phyloP scores from a whole-genome alignment of 306 rosid species.

The Prunus fruticosa region DNA sequence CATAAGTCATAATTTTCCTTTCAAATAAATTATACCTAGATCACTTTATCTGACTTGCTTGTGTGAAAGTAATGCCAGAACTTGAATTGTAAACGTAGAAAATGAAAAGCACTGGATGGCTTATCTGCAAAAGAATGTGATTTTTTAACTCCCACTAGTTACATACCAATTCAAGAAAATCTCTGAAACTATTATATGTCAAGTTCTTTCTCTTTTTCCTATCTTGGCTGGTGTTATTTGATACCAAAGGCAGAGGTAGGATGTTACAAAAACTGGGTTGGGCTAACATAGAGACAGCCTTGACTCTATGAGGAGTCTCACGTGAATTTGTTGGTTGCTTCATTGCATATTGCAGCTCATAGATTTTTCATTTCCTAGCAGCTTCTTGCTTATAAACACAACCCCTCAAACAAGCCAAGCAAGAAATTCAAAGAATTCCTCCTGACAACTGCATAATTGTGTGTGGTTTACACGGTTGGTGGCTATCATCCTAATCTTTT shows the following conservation, averaged over 20 bases:
- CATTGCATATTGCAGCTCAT: not conserved
- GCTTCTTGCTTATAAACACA: not conserved
- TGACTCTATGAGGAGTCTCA: too few relatives aligned
- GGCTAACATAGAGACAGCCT: too few relatives aligned
- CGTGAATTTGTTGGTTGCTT: not conserved
- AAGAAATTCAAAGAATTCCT: not conserved
- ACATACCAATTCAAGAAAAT: too few relatives aligned
- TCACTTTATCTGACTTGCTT: not conserved
- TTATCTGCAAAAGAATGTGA: not conserved
- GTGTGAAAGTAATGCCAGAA: not conserved
- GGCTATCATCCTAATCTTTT: not conserved
- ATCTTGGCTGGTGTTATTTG: too few relatives aligned
- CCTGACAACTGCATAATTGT: not conserved
- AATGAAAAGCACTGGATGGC: not conserved
- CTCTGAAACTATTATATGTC: too few relatives aligned
- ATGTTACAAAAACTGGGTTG: too few relatives aligned
- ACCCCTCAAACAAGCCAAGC: slow-evolving; percentile 9
- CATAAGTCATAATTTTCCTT: not conserved
- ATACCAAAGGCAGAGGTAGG: too few relatives aligned
- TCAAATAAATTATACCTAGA: not conserved
- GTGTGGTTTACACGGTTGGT: not conserved
- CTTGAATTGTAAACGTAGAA: not conserved
- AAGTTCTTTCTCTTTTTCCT: too few relatives aligned
- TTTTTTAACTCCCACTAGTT: not conserved
- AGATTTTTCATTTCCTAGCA: slow-evolving; percentile 3